These are phyloP conservation scores for Pseudonitzschia multiseries DNA, from an alignment of 108 stramenopile genomes.

Conservation along the genomic window DNA sequence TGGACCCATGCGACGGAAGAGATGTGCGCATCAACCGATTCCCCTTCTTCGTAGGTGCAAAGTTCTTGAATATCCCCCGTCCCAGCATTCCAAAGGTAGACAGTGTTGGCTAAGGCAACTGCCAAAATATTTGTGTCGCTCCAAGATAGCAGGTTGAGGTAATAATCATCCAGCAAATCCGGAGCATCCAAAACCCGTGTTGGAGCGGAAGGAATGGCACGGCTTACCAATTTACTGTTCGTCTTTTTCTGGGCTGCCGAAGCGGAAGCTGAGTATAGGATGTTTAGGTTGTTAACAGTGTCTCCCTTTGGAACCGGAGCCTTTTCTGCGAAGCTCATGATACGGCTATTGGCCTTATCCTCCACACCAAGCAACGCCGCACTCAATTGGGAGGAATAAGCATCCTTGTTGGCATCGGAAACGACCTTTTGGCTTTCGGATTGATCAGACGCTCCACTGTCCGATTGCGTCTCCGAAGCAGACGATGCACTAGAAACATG, in stretches of 20 bases:
- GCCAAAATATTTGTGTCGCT: slow-evolving; percentile 92
- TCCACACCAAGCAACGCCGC: slow-evolving; percentile 69
- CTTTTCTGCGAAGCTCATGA: slow-evolving; percentile 94
- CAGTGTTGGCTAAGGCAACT: slow-evolving; percentile 95
- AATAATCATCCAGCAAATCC: slow-evolving; percentile 96
- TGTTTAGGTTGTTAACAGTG: slow-evolving; percentile 92
- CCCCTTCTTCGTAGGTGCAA: slow-evolving; percentile 64
- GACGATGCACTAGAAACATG: slow-evolving; percentile 43
- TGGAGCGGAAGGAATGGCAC: slow-evolving; percentile 95
- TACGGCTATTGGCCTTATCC: slow-evolving; percentile 57
- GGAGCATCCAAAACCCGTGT: slow-evolving; percentile 96
- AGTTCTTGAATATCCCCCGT: slow-evolving; percentile 95
- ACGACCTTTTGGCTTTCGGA: slow-evolving; percentile 53
- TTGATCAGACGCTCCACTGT: slow-evolving; percentile 30
- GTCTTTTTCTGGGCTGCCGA: slow-evolving; percentile 58
- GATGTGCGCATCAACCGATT: slow-evolving; percentile 80
- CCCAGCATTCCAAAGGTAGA: slow-evolving; percentile 98
- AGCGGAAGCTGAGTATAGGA: slow-evolving; percentile 91
- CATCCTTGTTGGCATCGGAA: slow-evolving; percentile 86
- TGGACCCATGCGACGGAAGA: slow-evolving; percentile 96
- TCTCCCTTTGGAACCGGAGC: slow-evolving; percentile 95
- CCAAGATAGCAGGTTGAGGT: slow-evolving; percentile 96
- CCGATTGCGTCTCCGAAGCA: slow-evolving; percentile 35
- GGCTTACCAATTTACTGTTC: slow-evolving; percentile 69
- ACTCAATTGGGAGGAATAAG: slow-evolving; percentile 53